Evolutionary conservation across 129 eudicot species (phyloP).

Genomic region (Rutidosis leptorrhynchoides): DNA sequence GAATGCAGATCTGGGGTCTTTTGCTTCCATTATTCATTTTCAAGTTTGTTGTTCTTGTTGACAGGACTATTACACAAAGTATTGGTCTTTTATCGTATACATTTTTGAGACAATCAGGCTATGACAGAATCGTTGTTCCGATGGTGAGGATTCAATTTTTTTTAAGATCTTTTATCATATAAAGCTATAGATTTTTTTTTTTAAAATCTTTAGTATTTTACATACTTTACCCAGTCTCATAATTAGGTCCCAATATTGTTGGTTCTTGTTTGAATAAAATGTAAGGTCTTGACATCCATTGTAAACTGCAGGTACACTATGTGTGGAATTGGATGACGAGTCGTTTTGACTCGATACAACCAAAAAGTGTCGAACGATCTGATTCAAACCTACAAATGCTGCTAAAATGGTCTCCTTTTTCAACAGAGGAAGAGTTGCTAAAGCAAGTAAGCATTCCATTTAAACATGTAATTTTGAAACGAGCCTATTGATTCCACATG

Average conservation of each 20-base stretch:
- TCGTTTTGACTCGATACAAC: slow-evolving; percentile 36
- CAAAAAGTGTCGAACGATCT: slow-evolving; percentile 32
- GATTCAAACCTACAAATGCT: slow-evolving; percentile 46
- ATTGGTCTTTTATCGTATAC: slow-evolving; percentile 86
- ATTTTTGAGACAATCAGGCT: slow-evolving; percentile 62
- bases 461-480: neutral
- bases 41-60: slow-evolving; percentile 23
- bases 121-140: slow-evolving; percentile 85
- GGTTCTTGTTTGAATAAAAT: slow-evolving; percentile 6
- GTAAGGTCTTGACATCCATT: slow-evolving; percentile 1
- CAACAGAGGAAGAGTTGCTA: slow-evolving; percentile 55
- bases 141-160: slow-evolving; percentile 51
- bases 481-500: neutral
- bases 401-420: slow-evolving; percentile 86
- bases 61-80: slow-evolving; percentile 69
- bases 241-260: neutral
- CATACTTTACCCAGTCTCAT: neutral
- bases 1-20: neutral
- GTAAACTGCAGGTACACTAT: slow-evolving; percentile 63
- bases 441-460: slow-evolving; percentile 47
- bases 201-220: neutral
- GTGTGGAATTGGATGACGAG: slow-evolving; percentile 29
- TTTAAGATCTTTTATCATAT: neutral
- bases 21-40: neutral
- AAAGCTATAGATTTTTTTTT: neutral